phyloP scores from a whole-genome alignment of 352 stramenopile species.

The Globisporangium mamillatum region DNA sequence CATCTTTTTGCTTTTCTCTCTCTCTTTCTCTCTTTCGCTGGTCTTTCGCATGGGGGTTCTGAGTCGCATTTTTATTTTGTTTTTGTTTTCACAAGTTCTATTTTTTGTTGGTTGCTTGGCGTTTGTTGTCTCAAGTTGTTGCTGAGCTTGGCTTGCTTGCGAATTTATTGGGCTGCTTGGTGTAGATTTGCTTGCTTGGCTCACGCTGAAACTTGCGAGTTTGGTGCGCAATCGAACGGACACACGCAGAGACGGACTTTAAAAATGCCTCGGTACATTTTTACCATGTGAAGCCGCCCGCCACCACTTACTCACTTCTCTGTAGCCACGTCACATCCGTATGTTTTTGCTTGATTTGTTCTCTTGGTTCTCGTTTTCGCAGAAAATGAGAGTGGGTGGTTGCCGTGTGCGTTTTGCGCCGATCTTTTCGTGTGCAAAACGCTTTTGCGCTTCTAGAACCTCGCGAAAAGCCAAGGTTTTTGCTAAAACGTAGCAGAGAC shows the following conservation, averaged over 20 bases:
- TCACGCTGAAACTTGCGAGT: no score
- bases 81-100: background rate
- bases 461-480: background rate
- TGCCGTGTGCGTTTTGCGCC: background rate
- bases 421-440: background rate
- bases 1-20: background rate
- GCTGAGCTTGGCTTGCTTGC: no score
- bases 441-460: background rate
- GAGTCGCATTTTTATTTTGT: background rate
- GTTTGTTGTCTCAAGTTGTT: no score
- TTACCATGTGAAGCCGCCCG: no score
- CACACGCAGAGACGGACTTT: no score
- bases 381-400: background rate
- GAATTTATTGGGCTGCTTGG: no score
- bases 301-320: background rate
- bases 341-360: background rate
- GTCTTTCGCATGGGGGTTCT: background rate
- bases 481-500: background rate
- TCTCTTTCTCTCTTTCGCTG: background rate
- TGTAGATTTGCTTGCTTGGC: no score
- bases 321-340: constrained; percentile 1
- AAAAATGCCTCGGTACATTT: no score
- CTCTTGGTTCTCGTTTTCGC: background rate
- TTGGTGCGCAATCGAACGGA: no score
- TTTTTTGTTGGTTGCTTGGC: background rate